phyloP scores from a whole-genome alignment of 257 asterid species.

The Solanum raphanifolium region DNA sequence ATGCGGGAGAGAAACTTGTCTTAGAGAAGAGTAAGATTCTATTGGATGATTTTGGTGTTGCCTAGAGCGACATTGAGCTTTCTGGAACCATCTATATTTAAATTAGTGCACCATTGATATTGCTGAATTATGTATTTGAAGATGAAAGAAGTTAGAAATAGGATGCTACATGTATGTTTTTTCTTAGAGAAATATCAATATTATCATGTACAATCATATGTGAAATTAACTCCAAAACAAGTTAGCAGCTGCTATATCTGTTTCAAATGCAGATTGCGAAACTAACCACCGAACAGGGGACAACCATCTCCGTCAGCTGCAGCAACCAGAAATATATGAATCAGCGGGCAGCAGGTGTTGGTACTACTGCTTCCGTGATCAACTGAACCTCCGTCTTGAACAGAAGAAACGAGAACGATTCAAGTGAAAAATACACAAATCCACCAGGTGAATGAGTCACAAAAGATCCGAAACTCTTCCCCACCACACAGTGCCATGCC shows the following conservation, averaged over 20 bases:
- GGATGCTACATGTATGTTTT: background rate
- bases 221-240: background rate
- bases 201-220: background rate
- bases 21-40: constrained; percentile 11
- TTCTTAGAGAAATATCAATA: background rate
- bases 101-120: background rate
- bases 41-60: background rate
- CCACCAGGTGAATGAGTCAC: constrained; percentile 86
- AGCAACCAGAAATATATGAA: background rate
- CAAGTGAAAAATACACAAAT: constrained; percentile 63
- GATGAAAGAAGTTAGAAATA: background rate
- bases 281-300: background rate
- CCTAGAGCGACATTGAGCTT: background rate
- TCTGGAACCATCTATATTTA: background rate
- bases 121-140: background rate
- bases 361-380: constrained; percentile 10
- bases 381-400: constrained; percentile 78
- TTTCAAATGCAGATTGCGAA: background rate
- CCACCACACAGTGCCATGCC: constrained; percentile 92
- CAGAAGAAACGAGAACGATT: constrained; percentile 60
- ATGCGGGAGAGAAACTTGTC: constrained; percentile 45
- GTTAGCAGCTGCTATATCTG: background rate
- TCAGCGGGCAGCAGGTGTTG: background rate
- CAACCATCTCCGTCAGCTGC: background rate
- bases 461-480: constrained; percentile 84